A percentile compares a stretch with the other conserved stretches of the same genome.
These are phyloP conservation scores for Cystoderma amianthinum DNA, from an alignment of 768 basidiomycete genomes.

Conservation along the genomic window DNA sequence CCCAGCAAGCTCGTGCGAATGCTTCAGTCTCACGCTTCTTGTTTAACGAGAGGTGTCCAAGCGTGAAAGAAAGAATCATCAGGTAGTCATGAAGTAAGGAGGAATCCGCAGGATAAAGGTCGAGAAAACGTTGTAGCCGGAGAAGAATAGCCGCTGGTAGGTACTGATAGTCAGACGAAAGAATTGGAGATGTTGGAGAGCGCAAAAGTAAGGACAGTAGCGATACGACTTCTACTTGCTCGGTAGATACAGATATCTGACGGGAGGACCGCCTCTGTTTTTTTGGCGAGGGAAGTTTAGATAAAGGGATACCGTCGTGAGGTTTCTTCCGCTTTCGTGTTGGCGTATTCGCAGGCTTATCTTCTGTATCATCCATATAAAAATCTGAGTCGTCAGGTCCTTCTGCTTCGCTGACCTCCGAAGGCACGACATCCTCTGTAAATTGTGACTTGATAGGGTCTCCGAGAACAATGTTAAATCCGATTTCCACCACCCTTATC, in stretches of 20 bases:
- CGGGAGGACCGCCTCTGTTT: constrained; percentile 9
- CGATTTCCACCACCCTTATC: constrained; percentile 60
- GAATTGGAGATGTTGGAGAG: constrained; percentile 52
- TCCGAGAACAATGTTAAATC: constrained; percentile 73
- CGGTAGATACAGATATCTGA: constrained; percentile 31
- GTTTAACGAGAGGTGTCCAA: constrained; percentile 79
- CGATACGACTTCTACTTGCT: constrained; percentile 68
- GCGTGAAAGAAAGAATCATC: constrained; percentile 54
- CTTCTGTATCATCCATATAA: constrained; percentile 21
- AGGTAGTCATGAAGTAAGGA: constrained; percentile 77
- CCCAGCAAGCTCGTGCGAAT: constrained; percentile 62
- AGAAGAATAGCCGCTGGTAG: constrained; percentile 48
- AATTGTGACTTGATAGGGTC: constrained; percentile 37
- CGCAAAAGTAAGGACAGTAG: constrained; percentile 55
- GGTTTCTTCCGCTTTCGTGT: constrained; percentile 31
- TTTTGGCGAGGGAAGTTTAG: constrained; percentile 12
- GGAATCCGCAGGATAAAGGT: constrained; percentile 62
- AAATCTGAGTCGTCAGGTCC: constrained; percentile 26
- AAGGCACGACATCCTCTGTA: constrained; percentile 18
- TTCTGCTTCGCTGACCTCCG: constrained; percentile 20
- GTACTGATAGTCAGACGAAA: constrained; percentile 27
- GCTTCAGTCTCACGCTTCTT: constrained; percentile 45
- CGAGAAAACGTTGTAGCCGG: constrained; percentile 48
- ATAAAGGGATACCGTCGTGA: constrained; percentile 11
- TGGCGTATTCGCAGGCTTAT: constrained; percentile 17